Base-by-base conservation (phyloP, 768 basidiomycete species). In the Boletus bicolor region DNA sequence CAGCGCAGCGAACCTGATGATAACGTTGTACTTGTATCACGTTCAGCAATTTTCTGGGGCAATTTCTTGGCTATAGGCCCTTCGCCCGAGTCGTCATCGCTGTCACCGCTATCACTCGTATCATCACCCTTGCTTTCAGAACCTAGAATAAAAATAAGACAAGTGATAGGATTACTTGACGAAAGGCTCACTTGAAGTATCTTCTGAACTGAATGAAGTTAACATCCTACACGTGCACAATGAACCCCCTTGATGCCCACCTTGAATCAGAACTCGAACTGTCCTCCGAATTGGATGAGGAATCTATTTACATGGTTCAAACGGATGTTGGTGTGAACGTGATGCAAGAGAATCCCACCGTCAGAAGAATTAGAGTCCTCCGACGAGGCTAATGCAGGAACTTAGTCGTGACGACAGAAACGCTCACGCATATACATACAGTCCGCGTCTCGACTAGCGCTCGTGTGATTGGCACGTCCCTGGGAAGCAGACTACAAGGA, bases 11-110 rank as follows among this genome's bases (percentile, higher is more conserved):
- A 53, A 69, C 69, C 66, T 56, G 75, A 76, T 24, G 75, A 72
- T 45, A 78, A 60, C 8, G 77, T 80, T 26, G 49, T 67, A 58
- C 77, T 79, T 3, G 76, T 74, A 46, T 74, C 76, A 47, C 74
- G 72, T 21, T 68, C 65, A 4, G 19, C 44, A 15, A 38, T 26
- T 43, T 60, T 64, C 21, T 10, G 34, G 11, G 56, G 57, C 21
- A 17, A 21, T 45, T 51, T 39, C 41, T 56, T 55, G 49, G 30
- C 32, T 28, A n/a, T 30, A 12, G 35, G 24, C 14, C 7, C 51
- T 26, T 54, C 32, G n/a, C 55, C 44, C 34, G 46, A 57, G 3
- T 57, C 48, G 6, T 54, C 54, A 7, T 44, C 39, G 36, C 44
- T 57, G 38, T 56, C 61, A 11, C 55, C 56, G 17, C 49, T 50